phyloP scores from a whole-genome alignment of 306 rosid genomes.

The Castanea sativa region DNA sequence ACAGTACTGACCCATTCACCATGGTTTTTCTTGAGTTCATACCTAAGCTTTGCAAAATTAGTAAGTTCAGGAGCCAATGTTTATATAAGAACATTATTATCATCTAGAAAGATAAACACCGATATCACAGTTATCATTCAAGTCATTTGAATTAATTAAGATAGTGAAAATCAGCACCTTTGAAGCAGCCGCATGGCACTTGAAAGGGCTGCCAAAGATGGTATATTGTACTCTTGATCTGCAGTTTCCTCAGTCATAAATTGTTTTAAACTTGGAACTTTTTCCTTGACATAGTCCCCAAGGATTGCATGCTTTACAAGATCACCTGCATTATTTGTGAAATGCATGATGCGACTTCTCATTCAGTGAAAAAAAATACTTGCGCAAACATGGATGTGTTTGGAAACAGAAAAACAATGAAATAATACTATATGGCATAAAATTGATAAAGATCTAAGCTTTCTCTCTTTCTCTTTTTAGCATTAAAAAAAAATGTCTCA shows the following conservation, averaged over 20 bases:
- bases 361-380: not conserved
- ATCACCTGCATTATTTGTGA: conserved; percentile 45
- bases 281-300: conserved; percentile 62
- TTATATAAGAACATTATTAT: conserved; percentile 1
- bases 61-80: not conserved
- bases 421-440: no score
- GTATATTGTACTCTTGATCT: conserved; percentile 51
- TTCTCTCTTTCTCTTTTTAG: no score
- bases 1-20: conserved; percentile 72
- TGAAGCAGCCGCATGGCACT: conserved; percentile 65
- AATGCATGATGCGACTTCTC: conserved; percentile 4
- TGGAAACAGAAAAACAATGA: no score
- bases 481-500: no score
- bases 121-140: conserved; percentile 6
- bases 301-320: conserved; percentile 58
- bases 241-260: conserved; percentile 45
- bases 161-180: conserved; percentile 42
- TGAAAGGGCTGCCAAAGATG: conserved; percentile 81
- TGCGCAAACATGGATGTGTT: not conserved
- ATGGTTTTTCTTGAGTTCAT: conserved; percentile 81
- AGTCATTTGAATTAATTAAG: conserved; percentile 9
- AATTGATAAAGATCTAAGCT: no score
- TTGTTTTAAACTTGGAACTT: conserved; percentile 70
- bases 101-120: conserved; percentile 5
- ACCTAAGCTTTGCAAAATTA: conserved; percentile 38